Conservation (phyloP, 2,329 filamentous ascomycete species). For the Albophoma yamanashiensis region DNA sequence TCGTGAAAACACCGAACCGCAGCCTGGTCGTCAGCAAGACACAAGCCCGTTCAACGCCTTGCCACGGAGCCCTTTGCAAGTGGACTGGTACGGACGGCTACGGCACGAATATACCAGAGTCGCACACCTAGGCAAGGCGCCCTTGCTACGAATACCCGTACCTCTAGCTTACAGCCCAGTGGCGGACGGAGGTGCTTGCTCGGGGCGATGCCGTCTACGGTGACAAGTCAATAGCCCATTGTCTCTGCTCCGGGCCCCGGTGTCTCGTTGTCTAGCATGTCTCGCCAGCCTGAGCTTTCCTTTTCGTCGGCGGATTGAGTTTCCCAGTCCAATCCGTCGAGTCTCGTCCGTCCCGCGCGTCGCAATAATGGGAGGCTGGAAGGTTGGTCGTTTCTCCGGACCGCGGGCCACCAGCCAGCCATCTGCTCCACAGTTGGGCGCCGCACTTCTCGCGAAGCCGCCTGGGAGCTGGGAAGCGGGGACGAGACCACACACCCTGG, state of each 20-base stretch:
- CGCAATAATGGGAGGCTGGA: not conserved
- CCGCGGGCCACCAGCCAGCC: not conserved
- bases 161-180: not conserved
- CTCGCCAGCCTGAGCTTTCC: not conserved
- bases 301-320: not conserved
- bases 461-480: not conserved
- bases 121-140: not conserved
- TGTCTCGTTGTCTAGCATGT: not conserved
- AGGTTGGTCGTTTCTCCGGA: not conserved
- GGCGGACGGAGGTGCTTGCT: not conserved
- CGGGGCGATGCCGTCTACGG: not conserved
- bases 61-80: not conserved
- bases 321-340: not conserved
- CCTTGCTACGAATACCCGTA: not conserved
- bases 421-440: conserved; percentile 1
- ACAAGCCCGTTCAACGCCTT: not conserved
- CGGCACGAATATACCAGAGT: not conserved
- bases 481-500: not conserved
- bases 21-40: not conserved
- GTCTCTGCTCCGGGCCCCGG: not conserved
- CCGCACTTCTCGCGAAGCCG: not conserved
- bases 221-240: not conserved
- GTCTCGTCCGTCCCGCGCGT: not conserved
- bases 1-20: not conserved
- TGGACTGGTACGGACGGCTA: not conserved